Base-by-base conservation (phyloP, 208 protist genomes). In the Leishmania gerbilli region DNA sequence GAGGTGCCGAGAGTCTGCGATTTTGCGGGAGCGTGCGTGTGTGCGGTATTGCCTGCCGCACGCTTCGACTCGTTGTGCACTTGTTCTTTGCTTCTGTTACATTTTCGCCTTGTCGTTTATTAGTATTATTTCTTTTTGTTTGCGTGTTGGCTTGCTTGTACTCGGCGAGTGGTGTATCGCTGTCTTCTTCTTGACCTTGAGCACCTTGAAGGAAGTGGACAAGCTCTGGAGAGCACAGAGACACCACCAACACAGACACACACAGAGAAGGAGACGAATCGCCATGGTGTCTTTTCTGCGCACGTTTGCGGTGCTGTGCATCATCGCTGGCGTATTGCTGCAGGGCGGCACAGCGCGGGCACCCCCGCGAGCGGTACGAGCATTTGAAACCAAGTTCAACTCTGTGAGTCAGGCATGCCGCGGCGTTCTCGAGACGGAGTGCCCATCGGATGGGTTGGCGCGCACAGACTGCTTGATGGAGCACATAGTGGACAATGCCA, bases 401-500 rank as follows among this genome's bases (percentile, higher is more conserved):
- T 71, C 76, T 6, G 76, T 91, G 21, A 84, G 74, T 37, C 84
- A 91, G 56, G 88, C 88, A 0, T 91, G 88, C 71, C 71, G 53
- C 24, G 79, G 85, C 19, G 82, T 88, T 17, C 65, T 91, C 2
- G 83, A 86, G 34, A 65, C 69, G 15, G 55, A 55, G 34, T 91
- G 88, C 76, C 79, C 83, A 17, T 68, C 40, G 11, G 60, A 21
- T 40, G 19, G 77, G 0, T 34, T 37, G 11, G 17, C 67, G 21
- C 82, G 82, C 31, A 55, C 51, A 8, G 71, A 85, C 13, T 91
- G 88, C 56, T 71, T 89, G 21, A 27, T 76, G 27, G 58, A 79
- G 15, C 56, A 85, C 71, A 71, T 62, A 21, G 55, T 21, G 1
- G 42, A 74, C 17, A 79, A 83, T 49, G 80, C 81, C 7, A 81